phyloP scores from a whole-genome alignment of 352 stramenopile species.

The Phytophthora lateralis region DNA sequence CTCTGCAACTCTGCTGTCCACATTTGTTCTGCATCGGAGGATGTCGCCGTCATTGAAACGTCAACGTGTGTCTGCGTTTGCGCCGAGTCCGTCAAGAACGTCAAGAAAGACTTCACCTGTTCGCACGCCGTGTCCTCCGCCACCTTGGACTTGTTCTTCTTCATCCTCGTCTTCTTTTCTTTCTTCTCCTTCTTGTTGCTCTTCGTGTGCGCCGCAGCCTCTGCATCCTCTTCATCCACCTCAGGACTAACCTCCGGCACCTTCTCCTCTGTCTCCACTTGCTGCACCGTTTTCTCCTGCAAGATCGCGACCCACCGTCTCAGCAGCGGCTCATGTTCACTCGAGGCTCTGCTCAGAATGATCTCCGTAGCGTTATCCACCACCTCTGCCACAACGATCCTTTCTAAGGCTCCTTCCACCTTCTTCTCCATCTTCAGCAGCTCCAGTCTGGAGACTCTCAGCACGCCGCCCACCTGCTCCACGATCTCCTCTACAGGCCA shows the following conservation, averaged over 20 bases:
- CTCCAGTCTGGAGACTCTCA: slow-evolving; percentile 37
- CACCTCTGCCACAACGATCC: slow-evolving; percentile 55
- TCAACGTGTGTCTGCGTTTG: slow-evolving; percentile 8
- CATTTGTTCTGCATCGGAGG: slow-evolving; percentile 12
- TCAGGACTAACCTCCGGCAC: slow-evolving; percentile 6
- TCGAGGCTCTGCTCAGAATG: slow-evolving; percentile 52
- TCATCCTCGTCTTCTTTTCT: slow-evolving; percentile 28
- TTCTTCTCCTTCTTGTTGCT: slow-evolving; percentile 39
- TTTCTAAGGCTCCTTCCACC: slow-evolving; percentile 38
- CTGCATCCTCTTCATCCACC: slow-evolving; percentile 5
- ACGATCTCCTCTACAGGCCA: slow-evolving; percentile 40
- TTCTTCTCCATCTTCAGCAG: slow-evolving; percentile 31
- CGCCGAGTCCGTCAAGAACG: slow-evolving; percentile 50
- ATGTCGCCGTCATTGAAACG: slow-evolving; percentile 1
- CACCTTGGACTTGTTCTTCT: slow-evolving; percentile 31
- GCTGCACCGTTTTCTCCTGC: slow-evolving; percentile 25
- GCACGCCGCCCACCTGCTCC: slow-evolving; percentile 38
- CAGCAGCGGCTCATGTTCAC: slow-evolving; percentile 40
- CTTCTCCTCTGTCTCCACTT: slow-evolving; percentile 27
- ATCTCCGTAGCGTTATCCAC: slow-evolving; percentile 73
- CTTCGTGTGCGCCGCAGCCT: slow-evolving; percentile 12
- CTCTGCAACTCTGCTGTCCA: slow-evolving; percentile 42
- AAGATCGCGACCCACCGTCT: slow-evolving; percentile 54
- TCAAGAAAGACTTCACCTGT: slow-evolving; percentile 55
- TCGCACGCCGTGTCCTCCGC: slow-evolving; percentile 40